Percentiles rank a stretch among this genome's conserved stretches.
Evolutionary conservation across 2,329 filamentous ascomycete species (phyloP).

Genomic region (Lachnellula cervina): DNA sequence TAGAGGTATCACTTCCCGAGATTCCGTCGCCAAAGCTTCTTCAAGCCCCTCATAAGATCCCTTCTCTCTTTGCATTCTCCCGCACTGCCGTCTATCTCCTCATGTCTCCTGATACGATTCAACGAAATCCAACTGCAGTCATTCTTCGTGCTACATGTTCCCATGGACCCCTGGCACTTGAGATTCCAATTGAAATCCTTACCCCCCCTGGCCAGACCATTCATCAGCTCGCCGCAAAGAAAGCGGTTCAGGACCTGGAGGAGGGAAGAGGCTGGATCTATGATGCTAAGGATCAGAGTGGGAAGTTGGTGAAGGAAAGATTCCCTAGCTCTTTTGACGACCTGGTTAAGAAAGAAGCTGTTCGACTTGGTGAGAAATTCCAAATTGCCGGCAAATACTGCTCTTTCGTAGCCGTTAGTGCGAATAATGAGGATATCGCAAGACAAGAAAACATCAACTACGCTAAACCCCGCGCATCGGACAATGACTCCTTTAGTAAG

Average conservation of each 20-base stretch:
- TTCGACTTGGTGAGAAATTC: constrained; percentile 59
- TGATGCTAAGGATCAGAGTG: constrained; percentile 43
- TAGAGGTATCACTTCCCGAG: constrained; percentile 46
- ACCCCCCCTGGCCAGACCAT: constrained; percentile 48
- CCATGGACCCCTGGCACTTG: constrained; percentile 56
- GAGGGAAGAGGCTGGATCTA: constrained; percentile 63
- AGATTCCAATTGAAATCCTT: constrained; percentile 55
- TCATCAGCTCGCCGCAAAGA: constrained; percentile 66
- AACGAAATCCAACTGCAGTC: constrained; percentile 47
- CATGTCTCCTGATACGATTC: constrained; percentile 46
- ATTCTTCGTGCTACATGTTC: constrained; percentile 52
- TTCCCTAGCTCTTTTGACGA: constrained; percentile 49
- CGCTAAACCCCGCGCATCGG: not conserved
- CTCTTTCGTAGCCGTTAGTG: constrained; percentile 65
- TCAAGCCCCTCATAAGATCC: constrained; percentile 60
- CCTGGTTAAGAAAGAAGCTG: constrained; percentile 61
- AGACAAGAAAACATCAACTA: not conserved
- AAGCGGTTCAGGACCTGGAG: constrained; percentile 64
- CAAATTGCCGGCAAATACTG: constrained; percentile 67
- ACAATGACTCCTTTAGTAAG: not conserved
- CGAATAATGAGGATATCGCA: constrained; percentile 26
- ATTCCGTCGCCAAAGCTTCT: constrained; percentile 52
- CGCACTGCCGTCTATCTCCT: constrained; percentile 63
- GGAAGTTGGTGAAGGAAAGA: constrained; percentile 42
- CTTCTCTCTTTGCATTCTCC: constrained; percentile 61